Base-by-base conservation (phyloP, 106 monocot species). In the Amphibolis antarctica region DNA sequence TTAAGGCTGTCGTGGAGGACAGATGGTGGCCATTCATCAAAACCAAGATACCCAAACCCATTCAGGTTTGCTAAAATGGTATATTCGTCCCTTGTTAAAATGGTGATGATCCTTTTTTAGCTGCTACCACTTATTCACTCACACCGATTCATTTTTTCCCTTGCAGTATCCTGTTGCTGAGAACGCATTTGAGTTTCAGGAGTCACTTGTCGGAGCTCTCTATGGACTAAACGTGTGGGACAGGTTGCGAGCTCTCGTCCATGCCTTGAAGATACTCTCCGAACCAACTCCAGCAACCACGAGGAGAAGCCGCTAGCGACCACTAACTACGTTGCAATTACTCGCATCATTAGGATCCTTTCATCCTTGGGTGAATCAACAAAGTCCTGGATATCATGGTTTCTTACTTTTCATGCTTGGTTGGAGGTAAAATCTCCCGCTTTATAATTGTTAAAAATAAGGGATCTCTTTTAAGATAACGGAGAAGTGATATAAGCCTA, bases 11-110 rank as follows among this genome's bases (percentile, higher is more conserved):
- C 29, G 98, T 88, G 26, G 91, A 81, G 68, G 98, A 99, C 69
- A 91, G 88, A 71, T 91, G 78, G 71, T 99, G 98, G 91, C 98
- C 98, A 17, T 99, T 79, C 65, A 81, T 99, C 55, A 91, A 81
- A 74, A 99, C 98, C 31, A 71, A 46, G 49, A 99, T 99, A 70
- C 98, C 98, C 5, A 91, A 87, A 66, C 98, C 96, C 31, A 62
- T 55, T 31, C 70, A 56, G 47, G 57, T 54, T 26, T 21, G 15
- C 42, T 62, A 44, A 62, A 20, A 42, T 19, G 12, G 9, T 17
- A 54, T 9, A 36, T 11, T 66, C 11, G 17, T 28, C 48, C 29
- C 36, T 10, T 12, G 48, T 14, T 29, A 13, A 28, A 22, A 51
- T 51, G 19, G 24, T 66, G 14, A 27, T 53, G n/a, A n/a, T n/a